phyloP scores from a whole-genome alignment of 768 basidiomycete species.

The Boletus subcaerulescens region DNA sequence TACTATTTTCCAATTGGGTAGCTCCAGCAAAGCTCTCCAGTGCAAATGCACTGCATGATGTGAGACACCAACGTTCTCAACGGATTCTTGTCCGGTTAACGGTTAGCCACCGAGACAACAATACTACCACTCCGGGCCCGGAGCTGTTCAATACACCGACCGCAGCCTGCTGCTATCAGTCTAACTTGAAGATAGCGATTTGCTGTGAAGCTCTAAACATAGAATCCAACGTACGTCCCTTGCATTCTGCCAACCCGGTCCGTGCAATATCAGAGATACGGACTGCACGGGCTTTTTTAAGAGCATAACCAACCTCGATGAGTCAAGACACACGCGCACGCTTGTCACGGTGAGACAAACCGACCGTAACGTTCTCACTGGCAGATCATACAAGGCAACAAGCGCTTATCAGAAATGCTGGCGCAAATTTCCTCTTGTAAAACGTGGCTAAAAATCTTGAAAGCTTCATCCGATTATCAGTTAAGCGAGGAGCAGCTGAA shows the following conservation, averaged over 20 bases:
- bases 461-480: background rate
- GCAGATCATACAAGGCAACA: too few species aligned
- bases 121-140: background rate
- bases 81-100: background rate
- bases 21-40: background rate
- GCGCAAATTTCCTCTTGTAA: background rate
- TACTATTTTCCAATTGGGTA: background rate
- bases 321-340: too few species aligned
- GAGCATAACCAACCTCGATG: too few species aligned
- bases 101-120: too few species aligned
- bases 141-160: background rate
- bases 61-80: conserved; percentile 6
- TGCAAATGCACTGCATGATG: conserved; percentile 2
- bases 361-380: too few species aligned
- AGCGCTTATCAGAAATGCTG: too few species aligned
- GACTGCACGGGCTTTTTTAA: too few species aligned
- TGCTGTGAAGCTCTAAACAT: background rate
- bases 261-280: background rate
- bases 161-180: background rate
- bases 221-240: background rate
- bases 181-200: background rate
- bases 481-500: background rate
- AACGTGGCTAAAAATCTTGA: too few species aligned
- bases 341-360: too few species aligned
- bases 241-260: background rate